Evolutionary conservation across 495 filamentous ascomycete species (phyloP).

Genomic region (Parathielavia appendiculata): DNA sequence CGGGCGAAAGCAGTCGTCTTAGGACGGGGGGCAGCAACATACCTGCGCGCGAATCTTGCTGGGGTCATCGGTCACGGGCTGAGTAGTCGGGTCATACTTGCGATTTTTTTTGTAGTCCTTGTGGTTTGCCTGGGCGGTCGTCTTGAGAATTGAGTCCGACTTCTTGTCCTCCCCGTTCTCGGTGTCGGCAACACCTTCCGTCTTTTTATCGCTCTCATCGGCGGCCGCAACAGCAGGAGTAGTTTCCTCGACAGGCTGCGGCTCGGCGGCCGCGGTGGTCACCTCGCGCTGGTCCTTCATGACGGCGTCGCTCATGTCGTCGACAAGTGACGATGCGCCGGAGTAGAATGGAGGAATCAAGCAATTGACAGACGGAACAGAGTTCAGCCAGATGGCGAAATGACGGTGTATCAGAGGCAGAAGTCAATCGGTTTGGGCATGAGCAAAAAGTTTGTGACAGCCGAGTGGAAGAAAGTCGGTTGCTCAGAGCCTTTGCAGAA

Average conservation of each 20-base stretch:
- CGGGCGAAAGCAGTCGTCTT: constrained; percentile 9
- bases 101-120: constrained; percentile 38
- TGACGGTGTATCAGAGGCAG: not conserved
- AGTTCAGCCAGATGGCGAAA: not conserved
- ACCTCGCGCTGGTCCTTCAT: constrained; percentile 25
- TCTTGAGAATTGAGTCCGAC: constrained; percentile 19
- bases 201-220: constrained; percentile 17
- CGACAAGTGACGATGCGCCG: constrained; percentile 10
- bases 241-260: constrained; percentile 19
- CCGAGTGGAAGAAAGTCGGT: not conserved
- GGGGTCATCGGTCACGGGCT: constrained; percentile 64
- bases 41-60: constrained; percentile 51
- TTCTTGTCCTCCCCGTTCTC: constrained; percentile 23
- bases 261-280: constrained; percentile 18
- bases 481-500: not conserved
- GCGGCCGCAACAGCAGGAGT: constrained; percentile 17
- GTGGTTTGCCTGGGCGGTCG: constrained; percentile 19
- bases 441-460: constrained; percentile 1
- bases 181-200: constrained; percentile 15
- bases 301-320: constrained; percentile 30
- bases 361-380: not conserved
- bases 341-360: not conserved
- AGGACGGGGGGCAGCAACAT: not conserved
- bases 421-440: not conserved
- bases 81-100: constrained; percentile 61